These are phyloP conservation scores for Hibiscus tridactylites DNA, from an alignment of 345 rosid species.

Conservation along the genomic window DNA sequence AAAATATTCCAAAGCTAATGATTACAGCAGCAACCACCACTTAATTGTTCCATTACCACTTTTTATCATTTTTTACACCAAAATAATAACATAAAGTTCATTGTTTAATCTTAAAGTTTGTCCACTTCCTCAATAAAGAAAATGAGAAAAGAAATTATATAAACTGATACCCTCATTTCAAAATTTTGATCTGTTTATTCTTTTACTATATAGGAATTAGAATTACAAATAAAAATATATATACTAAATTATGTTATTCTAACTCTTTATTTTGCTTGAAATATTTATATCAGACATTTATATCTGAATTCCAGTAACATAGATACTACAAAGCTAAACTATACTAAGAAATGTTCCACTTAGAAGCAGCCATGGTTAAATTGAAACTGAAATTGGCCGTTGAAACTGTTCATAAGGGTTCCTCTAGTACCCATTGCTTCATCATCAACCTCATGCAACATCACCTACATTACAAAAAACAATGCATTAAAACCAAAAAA, in stretches of 20 bases:
- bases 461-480: conserved; percentile 24
- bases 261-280: not conserved
- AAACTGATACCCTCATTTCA: not conserved
- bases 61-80: not conserved
- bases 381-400: conserved; percentile 34
- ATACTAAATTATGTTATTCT: not conserved
- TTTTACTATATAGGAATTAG: not conserved
- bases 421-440: conserved; percentile 11
- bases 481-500: not conserved
- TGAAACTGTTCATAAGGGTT: conserved; percentile 24
- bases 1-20: not conserved
- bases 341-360: not conserved
- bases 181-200: not conserved
- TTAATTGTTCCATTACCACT: not conserved
- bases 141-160: not conserved
- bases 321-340: not conserved
- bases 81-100: not conserved
- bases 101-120: not conserved
- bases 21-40: not conserved
- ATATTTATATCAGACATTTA: not conserved
- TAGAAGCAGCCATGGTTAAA: conserved; percentile 25
- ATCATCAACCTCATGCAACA: conserved; percentile 40
- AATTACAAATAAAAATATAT: not conserved
- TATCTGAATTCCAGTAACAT: not conserved
- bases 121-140: not conserved